Base-by-base conservation (phyloP, 2,329 filamentous ascomycete genomes). In the Cladosporium velox region DNA sequence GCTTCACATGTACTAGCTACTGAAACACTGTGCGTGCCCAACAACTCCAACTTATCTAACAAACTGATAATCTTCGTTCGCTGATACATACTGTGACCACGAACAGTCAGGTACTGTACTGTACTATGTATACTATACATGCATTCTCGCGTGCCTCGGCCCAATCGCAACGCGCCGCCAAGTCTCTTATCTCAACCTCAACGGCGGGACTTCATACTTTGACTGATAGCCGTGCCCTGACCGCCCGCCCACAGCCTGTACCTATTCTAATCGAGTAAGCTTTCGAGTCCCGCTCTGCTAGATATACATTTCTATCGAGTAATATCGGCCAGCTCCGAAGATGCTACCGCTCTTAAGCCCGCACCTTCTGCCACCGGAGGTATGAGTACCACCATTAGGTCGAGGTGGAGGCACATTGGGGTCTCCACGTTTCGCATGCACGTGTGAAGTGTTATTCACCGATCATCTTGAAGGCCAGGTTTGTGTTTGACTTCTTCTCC, bases 301-400 rank as follows among this genome's bases (percentile, higher is more conserved):
- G 38, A 28, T 38, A 6, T 24, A 24, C 26, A 26, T 64, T 64
- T 47, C 35, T n/a, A 64, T 64, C 61, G 61, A 64, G 61, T 64
- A 64, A 64, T 64, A 41, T 54, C 61, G 61, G 61, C 28, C 49
- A 64, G 35, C 61, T 64, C 61, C 61, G 61, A 12, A 11, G n/a
- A 47, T 15, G n/a, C 41, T 24, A 15, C 18, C 34, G 34, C 28
- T 30, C 28, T 32, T 34, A 30, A 30, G 26, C 28, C n/a, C 52
- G 52, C 28, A 30, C 52, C 41, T 24, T 21, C 41, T 21, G 41
- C 41, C 21, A 30, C 28, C 28, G 28, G 28, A 30, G 28, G 28
- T 30, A 35, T 59, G 30, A 59, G 21, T 35, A 35, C 34, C 41
- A 26, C 28, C 38, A 34, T 11, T 11, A 55, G 21, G 30, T 54